Percentiles rank a stretch among this genome's conserved stretches.
phyloP scores from a whole-genome alignment of 2,329 filamentous ascomycete genomes.

The Mycosphaerella arachidis region DNA sequence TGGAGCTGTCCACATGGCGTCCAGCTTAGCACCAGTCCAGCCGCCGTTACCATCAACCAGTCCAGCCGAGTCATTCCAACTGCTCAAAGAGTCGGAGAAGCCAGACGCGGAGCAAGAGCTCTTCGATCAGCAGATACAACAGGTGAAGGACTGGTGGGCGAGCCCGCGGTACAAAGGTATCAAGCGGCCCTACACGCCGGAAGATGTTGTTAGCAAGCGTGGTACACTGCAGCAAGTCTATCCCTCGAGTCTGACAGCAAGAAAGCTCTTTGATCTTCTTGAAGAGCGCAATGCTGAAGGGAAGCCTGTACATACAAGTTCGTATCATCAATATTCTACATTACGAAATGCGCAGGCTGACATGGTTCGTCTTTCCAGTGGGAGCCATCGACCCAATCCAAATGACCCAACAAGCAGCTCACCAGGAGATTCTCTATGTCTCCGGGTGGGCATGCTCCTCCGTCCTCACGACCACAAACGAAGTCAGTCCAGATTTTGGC shows the following conservation, averaged over 20 bases:
- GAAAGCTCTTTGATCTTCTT: slow-evolving; percentile 88
- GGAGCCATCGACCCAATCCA: slow-evolving; percentile 98
- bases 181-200: slow-evolving; percentile 83
- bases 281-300: slow-evolving; percentile 71
- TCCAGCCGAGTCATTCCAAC: slow-evolving; percentile 76
- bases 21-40: slow-evolving; percentile 49
- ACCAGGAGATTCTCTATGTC: slow-evolving; percentile 94
- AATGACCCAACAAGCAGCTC: slow-evolving; percentile 96
- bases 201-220: slow-evolving; percentile 88
- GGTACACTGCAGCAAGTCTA: slow-evolving; percentile 83
- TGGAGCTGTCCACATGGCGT: slow-evolving; percentile 43
- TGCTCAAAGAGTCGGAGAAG: slow-evolving; percentile 74
- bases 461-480: slow-evolving; percentile 87
- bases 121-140: slow-evolving; percentile 75
- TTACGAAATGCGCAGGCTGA: slow-evolving; percentile 20
- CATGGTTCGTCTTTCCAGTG: slow-evolving; percentile 53
- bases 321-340: slow-evolving; percentile 28
- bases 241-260: slow-evolving; percentile 88
- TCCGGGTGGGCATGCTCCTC: slow-evolving; percentile 98
- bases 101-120: slow-evolving; percentile 75
- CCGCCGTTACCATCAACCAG: slow-evolving; percentile 59
- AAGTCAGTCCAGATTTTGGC: slow-evolving; percentile 95
- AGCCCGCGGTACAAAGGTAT: slow-evolving; percentile 81
- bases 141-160: slow-evolving; percentile 88
- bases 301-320: slow-evolving; percentile 89